phyloP scores from a whole-genome alignment of 768 basidiomycete species.

The Leccinellum albellum region DNA sequence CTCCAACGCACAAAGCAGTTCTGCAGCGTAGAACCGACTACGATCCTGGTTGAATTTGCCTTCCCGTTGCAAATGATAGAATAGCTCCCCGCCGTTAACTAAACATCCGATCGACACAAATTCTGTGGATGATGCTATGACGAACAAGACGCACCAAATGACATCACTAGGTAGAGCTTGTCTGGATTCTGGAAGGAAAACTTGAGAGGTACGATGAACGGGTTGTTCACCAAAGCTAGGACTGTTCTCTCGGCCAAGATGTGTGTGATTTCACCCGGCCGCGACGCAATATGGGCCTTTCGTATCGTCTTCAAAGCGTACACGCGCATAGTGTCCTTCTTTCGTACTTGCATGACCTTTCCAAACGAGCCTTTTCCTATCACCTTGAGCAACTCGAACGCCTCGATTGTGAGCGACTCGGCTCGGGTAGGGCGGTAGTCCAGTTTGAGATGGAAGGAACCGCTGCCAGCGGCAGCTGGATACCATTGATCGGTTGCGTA shows the following conservation, averaged over 20 bases:
- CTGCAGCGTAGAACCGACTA: conserved; percentile 97
- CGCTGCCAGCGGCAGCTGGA: conserved; percentile 73
- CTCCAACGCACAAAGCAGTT: conserved; percentile 90
- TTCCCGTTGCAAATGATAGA: conserved; percentile 95
- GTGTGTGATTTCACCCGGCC: conserved; percentile 96
- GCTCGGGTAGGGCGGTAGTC: conserved; percentile 86
- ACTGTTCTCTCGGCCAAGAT: conserved; percentile 97
- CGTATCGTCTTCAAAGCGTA: conserved; percentile 98
- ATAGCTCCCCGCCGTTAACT: conserved; percentile 97
- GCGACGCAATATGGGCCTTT: conserved; percentile 95
- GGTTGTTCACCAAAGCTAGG: conserved; percentile 94
- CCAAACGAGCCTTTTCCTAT: conserved; percentile 98
- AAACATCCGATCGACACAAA: neutral
- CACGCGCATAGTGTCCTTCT: conserved; percentile 96
- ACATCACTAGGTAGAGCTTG: conserved; percentile 96
- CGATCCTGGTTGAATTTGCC: conserved; percentile 93
- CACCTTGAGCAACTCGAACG: conserved; percentile 94
- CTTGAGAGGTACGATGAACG: conserved; percentile 98
- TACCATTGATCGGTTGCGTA: conserved; percentile 92
- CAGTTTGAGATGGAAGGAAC: conserved; percentile 94
- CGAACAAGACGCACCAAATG: conserved; percentile 63
- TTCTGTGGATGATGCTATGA: neutral
- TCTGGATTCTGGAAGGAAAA: conserved; percentile 98
- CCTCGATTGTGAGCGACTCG: conserved; percentile 89
- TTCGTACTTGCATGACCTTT: conserved; percentile 99